These are phyloP conservation scores for Vigna trinervia DNA, from an alignment of 306 rosid species.

Conservation along the genomic window DNA sequence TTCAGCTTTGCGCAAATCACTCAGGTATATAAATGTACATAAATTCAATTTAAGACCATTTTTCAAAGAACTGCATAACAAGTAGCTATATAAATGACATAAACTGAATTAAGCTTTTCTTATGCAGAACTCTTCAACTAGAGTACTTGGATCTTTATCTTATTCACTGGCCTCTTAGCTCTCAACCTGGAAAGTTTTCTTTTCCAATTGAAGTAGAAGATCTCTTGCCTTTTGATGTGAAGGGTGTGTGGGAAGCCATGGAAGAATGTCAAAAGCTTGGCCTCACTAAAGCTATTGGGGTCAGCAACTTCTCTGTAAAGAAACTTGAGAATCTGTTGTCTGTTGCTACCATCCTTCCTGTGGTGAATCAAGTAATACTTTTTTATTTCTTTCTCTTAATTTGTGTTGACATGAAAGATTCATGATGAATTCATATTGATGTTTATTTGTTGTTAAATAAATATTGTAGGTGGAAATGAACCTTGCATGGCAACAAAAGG, in stretches of 20 bases:
- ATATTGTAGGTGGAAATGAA: conserved; percentile 68
- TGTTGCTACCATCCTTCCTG: conserved; percentile 46
- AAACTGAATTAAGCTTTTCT: no score
- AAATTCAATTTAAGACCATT: no score
- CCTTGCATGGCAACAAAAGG: conserved; percentile 72
- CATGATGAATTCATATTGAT: not conserved
- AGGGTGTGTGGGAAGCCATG: conserved; percentile 64
- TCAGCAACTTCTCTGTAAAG: conserved; percentile 64
- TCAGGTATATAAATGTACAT: not conserved
- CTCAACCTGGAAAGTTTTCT: conserved; percentile 50
- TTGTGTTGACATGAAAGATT: not conserved
- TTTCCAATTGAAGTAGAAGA: conserved; percentile 48
- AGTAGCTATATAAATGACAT: no score
- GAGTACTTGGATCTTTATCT: conserved; percentile 60
- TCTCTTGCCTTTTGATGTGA: conserved; percentile 54
- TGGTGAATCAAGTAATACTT: conserved; percentile 50
- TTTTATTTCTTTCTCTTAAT: not conserved
- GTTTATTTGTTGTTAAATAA: not conserved
- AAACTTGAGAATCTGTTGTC: conserved; percentile 53
- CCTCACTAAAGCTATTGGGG: conserved; percentile 58
- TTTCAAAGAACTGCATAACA: no score
- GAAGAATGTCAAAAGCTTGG: conserved; percentile 54
- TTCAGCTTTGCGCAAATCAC: conserved; percentile 50
- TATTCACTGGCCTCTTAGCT: conserved; percentile 57
- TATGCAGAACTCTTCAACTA: conserved; percentile 51